phyloP scores from a whole-genome alignment of 257 asterid genomes.

The Lycium barbarum region DNA sequence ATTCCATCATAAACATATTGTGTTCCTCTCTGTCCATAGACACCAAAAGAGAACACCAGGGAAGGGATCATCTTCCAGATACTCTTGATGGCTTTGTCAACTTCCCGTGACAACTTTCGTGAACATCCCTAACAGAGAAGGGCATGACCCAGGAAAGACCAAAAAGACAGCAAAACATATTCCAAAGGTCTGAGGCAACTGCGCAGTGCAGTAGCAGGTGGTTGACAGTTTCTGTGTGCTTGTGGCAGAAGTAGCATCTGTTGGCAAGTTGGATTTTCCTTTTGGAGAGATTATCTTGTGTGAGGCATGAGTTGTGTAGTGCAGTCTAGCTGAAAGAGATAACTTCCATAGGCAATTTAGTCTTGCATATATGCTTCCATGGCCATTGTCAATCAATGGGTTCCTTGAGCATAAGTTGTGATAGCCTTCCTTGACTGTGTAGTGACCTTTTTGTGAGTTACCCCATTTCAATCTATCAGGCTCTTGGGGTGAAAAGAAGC shows the following conservation, averaged over 20 bases:
- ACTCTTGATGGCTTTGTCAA: neutral
- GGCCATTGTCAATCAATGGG: neutral
- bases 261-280: neutral
- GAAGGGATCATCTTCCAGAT: neutral
- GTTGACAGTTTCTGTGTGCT: neutral
- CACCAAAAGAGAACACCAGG: neutral
- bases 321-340: neutral
- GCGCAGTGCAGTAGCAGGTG: no score
- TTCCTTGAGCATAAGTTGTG: neutral
- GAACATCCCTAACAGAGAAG: neutral
- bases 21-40: no score
- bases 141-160: no score
- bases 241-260: neutral
- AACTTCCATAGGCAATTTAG: neutral
- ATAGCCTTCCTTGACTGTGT: neutral
- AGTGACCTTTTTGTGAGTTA: neutral
- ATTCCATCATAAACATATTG: no score
- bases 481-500: neutral
- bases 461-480: neutral
- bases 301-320: neutral
- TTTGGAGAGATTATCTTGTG: neutral
- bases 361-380: neutral
- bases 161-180: no score
- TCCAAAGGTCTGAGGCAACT: no score
- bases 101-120: neutral